Conservation (phyloP, 495 filamentous ascomycete species). For the Penicillium pancosmium region DNA sequence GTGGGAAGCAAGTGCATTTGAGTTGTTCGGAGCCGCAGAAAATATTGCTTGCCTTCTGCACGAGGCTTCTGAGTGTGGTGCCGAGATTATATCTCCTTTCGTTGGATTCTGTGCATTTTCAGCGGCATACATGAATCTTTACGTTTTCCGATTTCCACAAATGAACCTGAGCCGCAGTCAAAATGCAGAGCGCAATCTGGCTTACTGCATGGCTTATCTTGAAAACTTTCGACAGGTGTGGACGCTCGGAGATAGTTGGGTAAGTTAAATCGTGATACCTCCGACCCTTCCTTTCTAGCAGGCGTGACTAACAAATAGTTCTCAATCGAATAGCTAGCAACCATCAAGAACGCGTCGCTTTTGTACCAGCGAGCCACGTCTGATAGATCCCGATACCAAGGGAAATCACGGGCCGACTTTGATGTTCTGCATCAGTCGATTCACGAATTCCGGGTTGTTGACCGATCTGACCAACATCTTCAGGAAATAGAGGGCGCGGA, state of each 20-base stretch:
- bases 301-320: background rate
- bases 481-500: conserved; percentile 27
- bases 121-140: conserved; percentile 30
- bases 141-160: conserved; percentile 24
- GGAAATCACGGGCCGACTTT: conserved; percentile 26
- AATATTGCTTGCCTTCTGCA: conserved; percentile 21
- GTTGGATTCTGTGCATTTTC: conserved; percentile 33
- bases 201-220: conserved; percentile 25
- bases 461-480: conserved; percentile 23
- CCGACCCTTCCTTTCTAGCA: background rate
- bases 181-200: conserved; percentile 15
- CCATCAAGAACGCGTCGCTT: conserved; percentile 21
- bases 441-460: conserved; percentile 27
- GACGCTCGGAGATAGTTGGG: conserved; percentile 29
- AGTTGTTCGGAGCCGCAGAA: conserved; percentile 23
- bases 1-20: conserved; percentile 27
- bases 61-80: conserved; percentile 23
- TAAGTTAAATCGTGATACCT: conserved; percentile 5
- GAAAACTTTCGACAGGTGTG: conserved; percentile 22
- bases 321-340: conserved; percentile 12
- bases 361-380: conserved; percentile 24
- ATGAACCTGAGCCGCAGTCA: conserved; percentile 29
- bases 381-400: conserved; percentile 21
- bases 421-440: conserved; percentile 25
- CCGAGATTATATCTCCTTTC: conserved; percentile 23